Percentiles rank a stretch among this genome's conserved stretches.
These are phyloP conservation scores for Aspergillus calidoustus DNA, from an alignment of 2,329 filamentous ascomycete species.

Conservation along the genomic window DNA sequence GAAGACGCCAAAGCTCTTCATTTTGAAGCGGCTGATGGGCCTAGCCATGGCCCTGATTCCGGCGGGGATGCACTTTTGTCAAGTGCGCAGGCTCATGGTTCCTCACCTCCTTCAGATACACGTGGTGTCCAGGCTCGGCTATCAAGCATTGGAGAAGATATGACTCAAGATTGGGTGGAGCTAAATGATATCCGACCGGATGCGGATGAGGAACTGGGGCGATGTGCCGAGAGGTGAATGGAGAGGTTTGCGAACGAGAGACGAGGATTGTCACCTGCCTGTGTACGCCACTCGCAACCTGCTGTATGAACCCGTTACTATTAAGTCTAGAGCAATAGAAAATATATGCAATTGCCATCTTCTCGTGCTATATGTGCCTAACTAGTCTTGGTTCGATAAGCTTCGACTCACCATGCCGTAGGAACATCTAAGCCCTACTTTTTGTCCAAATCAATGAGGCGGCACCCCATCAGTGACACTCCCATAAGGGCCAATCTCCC, in stretches of 20 bases:
- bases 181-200: constrained; percentile 21
- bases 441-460: background rate
- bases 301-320: background rate
- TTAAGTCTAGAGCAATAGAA: background rate
- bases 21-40: background rate
- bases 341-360: background rate
- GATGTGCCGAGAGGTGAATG: background rate
- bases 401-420: background rate
- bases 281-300: background rate
- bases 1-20: constrained; percentile 31
- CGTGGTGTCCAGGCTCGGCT: background rate
- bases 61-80: constrained; percentile 13
- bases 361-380: background rate
- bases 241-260: background rate
- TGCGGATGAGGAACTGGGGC: constrained; percentile 29
- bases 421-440: no score
- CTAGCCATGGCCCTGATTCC: background rate
- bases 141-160: background rate
- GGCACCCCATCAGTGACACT: constrained; percentile 31
- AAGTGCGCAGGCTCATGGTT: background rate
- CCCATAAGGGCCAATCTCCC: constrained; percentile 29
- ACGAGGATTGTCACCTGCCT: background rate
- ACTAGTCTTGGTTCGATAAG: background rate
- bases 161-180: constrained; percentile 31
- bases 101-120: background rate